Evolutionary conservation across 2,329 filamentous ascomycete species (phyloP).

Genomic region (Ophiocordyceps australis): DNA sequence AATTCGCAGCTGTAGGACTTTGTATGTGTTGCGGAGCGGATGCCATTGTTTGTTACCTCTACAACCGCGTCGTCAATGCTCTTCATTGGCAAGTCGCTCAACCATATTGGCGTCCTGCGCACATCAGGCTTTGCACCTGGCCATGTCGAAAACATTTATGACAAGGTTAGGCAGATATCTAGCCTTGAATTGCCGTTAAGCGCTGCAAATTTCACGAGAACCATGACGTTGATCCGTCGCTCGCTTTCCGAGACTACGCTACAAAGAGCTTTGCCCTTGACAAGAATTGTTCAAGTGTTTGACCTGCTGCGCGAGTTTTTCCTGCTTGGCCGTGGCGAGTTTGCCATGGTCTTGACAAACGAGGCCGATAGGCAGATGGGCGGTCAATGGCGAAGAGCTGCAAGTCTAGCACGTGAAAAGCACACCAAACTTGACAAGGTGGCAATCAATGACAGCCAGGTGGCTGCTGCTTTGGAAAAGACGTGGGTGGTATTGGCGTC

Average conservation of each 20-base stretch:
- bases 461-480: conserved; percentile 55
- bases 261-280: conserved; percentile 62
- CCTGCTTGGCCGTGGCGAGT: conserved; percentile 74
- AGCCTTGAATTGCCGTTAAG: conserved; percentile 57
- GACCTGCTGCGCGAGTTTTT: conserved; percentile 73
- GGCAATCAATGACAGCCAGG: conserved; percentile 72
- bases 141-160: conserved; percentile 42
- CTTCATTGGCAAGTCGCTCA: conserved; percentile 78
- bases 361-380: conserved; percentile 69
- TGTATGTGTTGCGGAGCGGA: conserved; percentile 33
- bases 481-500: conserved; percentile 69
- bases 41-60: conserved; percentile 65
- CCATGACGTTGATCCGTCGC: conserved; percentile 58
- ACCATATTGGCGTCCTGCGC: conserved; percentile 52
- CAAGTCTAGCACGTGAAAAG: conserved; percentile 38
- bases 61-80: conserved; percentile 67
- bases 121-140: conserved; percentile 22
- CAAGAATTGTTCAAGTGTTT: conserved; percentile 59
- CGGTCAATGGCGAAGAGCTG: conserved; percentile 50
- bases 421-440: conserved; percentile 24
- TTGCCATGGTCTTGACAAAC: conserved; percentile 69
- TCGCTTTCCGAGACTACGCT: conserved; percentile 73
- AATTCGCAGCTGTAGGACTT: no score
- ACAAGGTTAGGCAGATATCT: conserved; percentile 52
- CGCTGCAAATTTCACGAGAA: conserved; percentile 47